Evolutionary conservation across 805 yeast genomes (phyloP), one percentile per base, ranked within the genome.

Genomic region (Ogataea nitratoaversa): DNA sequence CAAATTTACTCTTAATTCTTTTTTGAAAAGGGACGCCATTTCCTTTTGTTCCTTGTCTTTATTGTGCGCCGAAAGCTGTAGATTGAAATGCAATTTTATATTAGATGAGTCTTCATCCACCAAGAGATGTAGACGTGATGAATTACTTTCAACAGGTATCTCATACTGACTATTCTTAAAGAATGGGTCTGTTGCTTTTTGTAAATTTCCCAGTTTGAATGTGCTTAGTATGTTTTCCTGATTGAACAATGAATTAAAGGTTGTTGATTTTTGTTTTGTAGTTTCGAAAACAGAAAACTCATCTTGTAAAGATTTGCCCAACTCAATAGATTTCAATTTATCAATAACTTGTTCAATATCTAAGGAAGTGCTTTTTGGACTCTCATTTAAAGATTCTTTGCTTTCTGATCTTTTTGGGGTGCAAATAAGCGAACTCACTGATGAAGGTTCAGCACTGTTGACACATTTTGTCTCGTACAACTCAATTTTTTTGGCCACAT

Each of bases 61-160:
- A 16, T 27, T 33, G 6, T 19, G 22, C 8, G 29, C 4, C 31
- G 44, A 37, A 8, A 50, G 11, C 7, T 49, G 41, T 31, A 58
- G 30, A 35, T 52, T 54, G 25, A 57, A 41, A 5, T 53, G 53
- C 3, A 58, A 32, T 19, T 50, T 53, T 11, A 56, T 41, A 12
- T 35, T 30, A 12, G 43, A 44, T 6, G 57, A 50, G n/a, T 57
- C 62, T 29, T 59, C 60, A 36, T 52, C 51, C 7, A 59, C 51
- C 1, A 55, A 14, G 4, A 59, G 34, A 36, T 45, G 45, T 24
- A 53, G 30, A 27, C 29, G 11, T 14, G 19, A n/a, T 14, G 11
- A 14, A 8, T 34, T 19, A 16, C 32, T 28, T 16, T 36, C 30
- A 18, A 19, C 18, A 19, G 24, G 19, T 4, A 32, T 32, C 2